Conservation (phyloP, 441 rosid species). For the Eutrema salsugineum region DNA sequence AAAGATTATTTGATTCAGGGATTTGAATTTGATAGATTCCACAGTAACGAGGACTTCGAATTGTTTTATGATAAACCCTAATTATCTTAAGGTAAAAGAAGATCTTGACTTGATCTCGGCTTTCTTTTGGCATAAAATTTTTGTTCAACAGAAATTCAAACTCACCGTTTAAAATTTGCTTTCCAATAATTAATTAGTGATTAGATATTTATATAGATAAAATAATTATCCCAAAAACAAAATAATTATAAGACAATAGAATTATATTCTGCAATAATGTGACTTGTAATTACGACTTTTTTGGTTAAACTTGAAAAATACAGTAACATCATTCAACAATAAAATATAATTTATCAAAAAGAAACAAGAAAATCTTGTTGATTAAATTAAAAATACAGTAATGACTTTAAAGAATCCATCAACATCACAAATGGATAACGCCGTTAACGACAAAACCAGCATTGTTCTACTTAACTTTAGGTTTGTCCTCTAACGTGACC, state of each 20-base stretch:
- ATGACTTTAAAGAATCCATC: conserved; percentile 1
- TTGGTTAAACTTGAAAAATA: background rate
- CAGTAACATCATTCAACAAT: background rate
- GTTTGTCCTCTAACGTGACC: conserved; percentile 58
- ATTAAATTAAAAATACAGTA: background rate
- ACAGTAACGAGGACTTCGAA: background rate
- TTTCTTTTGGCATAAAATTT: conserved; percentile 20
- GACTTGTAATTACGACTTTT: background rate
- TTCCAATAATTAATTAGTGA: conserved; percentile 3
- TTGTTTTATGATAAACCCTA: conserved; percentile 22
- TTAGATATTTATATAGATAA: background rate
- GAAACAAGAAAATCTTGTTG: background rate
- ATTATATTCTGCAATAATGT: background rate
- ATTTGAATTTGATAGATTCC: conserved; percentile 4
- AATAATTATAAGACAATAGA: background rate
- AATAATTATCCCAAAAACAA: background rate
- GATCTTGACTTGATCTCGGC: conserved; percentile 18
- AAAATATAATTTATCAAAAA: background rate
- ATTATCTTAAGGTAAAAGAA: conserved; percentile 18
- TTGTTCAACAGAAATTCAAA: conserved; percentile 27
- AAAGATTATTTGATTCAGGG: background rate
- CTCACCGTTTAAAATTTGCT: conserved; percentile 25
- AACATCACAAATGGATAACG: conserved; percentile 5
- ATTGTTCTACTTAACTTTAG: background rate
- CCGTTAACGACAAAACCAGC: background rate